Conservation (phyloP, 2,329 filamentous ascomycete genomes). For the Diaporthe sp. region DNA sequence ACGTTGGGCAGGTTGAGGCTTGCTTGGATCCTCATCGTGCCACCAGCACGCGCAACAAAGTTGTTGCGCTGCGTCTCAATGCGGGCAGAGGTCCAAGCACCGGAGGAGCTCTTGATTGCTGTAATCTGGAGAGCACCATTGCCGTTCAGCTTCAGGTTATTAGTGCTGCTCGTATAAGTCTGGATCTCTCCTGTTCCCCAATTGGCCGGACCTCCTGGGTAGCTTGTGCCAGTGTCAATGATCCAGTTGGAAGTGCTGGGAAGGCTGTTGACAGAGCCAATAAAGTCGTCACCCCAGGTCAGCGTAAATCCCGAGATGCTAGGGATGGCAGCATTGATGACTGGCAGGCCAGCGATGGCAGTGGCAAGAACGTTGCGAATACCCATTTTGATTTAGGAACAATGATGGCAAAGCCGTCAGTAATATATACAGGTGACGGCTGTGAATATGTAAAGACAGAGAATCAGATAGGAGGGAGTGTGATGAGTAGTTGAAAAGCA, state of each 20-base stretch:
- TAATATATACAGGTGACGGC: background rate
- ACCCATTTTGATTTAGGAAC: background rate
- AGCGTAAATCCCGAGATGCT: constrained; percentile 12
- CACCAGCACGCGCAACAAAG: constrained; percentile 44
- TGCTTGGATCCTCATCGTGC: constrained; percentile 56
- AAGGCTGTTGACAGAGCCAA: constrained; percentile 35
- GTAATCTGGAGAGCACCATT: constrained; percentile 51
- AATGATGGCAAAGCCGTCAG: background rate
- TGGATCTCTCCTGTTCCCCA: constrained; percentile 63
- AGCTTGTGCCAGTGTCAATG: constrained; percentile 55
- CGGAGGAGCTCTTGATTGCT: constrained; percentile 39
- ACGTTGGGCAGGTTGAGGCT: constrained; percentile 17
- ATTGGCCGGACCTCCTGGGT: constrained; percentile 55
- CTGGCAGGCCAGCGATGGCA: background rate
- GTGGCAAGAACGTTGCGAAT: constrained; percentile 1
- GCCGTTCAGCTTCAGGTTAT: constrained; percentile 53
- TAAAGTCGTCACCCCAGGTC: constrained; percentile 16
- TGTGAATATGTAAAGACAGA: background rate
- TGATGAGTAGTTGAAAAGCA: background rate
- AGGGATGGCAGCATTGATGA: constrained; percentile 5
- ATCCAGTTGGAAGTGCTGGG: constrained; percentile 55
- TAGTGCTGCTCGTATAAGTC: constrained; percentile 52
- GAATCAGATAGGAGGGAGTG: background rate
- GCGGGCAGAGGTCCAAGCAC: constrained; percentile 61
- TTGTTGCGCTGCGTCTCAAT: constrained; percentile 57